phyloP scores from a whole-genome alignment of 257 asterid species.

The Vinca minor region DNA sequence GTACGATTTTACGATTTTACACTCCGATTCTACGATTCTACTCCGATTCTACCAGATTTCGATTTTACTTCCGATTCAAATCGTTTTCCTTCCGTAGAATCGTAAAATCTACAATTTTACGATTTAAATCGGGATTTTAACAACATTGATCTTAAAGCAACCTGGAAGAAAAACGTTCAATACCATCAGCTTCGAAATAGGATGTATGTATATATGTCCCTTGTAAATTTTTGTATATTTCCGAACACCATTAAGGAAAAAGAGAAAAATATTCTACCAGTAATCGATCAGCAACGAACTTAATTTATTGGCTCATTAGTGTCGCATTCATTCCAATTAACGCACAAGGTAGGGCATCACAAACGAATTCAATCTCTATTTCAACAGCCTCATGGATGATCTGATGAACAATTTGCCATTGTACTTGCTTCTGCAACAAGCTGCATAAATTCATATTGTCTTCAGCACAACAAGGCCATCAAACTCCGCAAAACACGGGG shows the following conservation, averaged over 20 bases:
- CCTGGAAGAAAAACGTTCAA: slow-evolving; percentile 29
- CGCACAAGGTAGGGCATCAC: slow-evolving; percentile 83
- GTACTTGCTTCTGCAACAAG: slow-evolving; percentile 44
- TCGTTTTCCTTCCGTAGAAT: too few species aligned
- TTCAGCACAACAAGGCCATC: not conserved
- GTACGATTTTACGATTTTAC: too few species aligned
- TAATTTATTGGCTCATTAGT: slow-evolving; percentile 60
- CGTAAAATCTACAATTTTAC: too few species aligned
- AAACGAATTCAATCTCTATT: slow-evolving; percentile 62
- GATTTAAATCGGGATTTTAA: too few species aligned
- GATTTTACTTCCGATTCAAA: too few species aligned
- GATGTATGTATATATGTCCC: too few species aligned
- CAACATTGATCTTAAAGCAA: slow-evolving; percentile 60
- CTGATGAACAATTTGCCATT: slow-evolving; percentile 45
- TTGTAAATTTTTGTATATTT: not conserved
- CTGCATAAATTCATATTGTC: slow-evolving; percentile 25
- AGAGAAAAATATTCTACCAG: slow-evolving; percentile 36
- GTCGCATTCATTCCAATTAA: slow-evolving; percentile 67
- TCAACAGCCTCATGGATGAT: slow-evolving; percentile 79
- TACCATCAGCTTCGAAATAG: too few species aligned
- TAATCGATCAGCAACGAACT: slow-evolving; percentile 66
- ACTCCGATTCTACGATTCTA: too few species aligned
- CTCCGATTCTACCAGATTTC: too few species aligned
- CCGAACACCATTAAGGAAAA: not conserved
- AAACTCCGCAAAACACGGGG: not conserved